Evolutionary conservation across 306 rosid genomes (phyloP).

Genomic region (Trifolium repens): DNA sequence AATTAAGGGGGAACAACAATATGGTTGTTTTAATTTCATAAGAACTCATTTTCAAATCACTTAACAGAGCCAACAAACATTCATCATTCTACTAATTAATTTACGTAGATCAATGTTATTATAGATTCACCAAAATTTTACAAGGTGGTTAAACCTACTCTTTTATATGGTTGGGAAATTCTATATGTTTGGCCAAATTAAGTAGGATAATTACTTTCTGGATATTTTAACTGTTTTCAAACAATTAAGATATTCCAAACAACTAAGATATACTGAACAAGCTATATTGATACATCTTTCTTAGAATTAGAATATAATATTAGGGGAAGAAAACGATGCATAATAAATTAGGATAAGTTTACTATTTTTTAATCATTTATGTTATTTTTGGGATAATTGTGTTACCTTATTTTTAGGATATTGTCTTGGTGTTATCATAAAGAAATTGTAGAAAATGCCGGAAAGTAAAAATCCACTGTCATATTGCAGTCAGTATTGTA

Average conservation of each 20-base stretch:
- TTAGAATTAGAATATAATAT: slow-evolving; percentile 1
- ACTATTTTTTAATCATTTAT: neutral
- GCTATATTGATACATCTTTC: slow-evolving; percentile 1
- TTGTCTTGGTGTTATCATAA: too few species aligned
- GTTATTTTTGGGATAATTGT: neutral
- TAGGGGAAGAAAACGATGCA: slow-evolving; percentile 3
- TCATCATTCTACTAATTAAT: slow-evolving; percentile 6
- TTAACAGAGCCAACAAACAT: slow-evolving; percentile 21
- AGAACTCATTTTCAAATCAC: slow-evolving; percentile 25
- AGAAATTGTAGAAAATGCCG: neutral
- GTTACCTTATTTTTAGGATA: neutral
- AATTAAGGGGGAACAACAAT: neutral
- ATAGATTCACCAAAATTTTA: slow-evolving; percentile 1
- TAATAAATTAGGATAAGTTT: neutral
- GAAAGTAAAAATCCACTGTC: slow-evolving; percentile 10
- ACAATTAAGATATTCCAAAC: slow-evolving; percentile 5
- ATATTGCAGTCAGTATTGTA: neutral
- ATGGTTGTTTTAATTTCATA: slow-evolving; percentile 21
- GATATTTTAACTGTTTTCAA: neutral
- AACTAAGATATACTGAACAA: neutral
- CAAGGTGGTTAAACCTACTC: neutral
- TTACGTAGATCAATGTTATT: neutral
- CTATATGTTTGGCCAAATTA: too few species aligned
- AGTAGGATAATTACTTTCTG: slow-evolving; percentile 22
- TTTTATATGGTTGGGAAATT: neutral